A percentile compares a stretch with the other conserved stretches of the same genome.
Evolutionary conservation across 1,284 basidiomycete genomes (phyloP).

Genomic region (Boletus sp.): DNA sequence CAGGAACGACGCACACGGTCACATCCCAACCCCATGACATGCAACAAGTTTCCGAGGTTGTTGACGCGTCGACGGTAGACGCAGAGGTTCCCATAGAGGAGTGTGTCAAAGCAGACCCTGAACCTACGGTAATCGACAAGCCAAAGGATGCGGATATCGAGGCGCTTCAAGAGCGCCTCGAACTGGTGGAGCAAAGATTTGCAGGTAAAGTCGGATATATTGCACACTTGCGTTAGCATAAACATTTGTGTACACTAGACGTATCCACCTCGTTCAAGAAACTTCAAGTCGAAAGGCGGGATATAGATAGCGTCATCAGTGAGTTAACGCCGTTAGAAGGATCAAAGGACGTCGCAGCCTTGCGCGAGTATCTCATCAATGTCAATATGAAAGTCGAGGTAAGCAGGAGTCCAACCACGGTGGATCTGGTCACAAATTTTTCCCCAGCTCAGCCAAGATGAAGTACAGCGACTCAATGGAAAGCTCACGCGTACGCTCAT

Average conservation of each 20-base stretch:
- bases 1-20: background rate
- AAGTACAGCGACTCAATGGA: slow-evolving; percentile 67
- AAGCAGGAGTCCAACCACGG: slow-evolving; percentile 16
- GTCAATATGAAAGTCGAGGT: slow-evolving; percentile 70
- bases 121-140: slow-evolving; percentile 9
- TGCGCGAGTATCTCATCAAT: slow-evolving; percentile 73
- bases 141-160: slow-evolving; percentile 43
- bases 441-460: slow-evolving; percentile 60
- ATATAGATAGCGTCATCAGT: slow-evolving; percentile 67
- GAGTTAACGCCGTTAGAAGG: slow-evolving; percentile 72
- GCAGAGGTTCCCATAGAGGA: background rate
- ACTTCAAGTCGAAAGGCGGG: slow-evolving; percentile 64
- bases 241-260: slow-evolving; percentile 42
- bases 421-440: background rate
- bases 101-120: background rate
- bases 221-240: background rate
- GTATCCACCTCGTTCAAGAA: slow-evolving; percentile 73
- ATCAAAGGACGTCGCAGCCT: slow-evolving; percentile 58
- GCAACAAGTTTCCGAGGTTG: slow-evolving; percentile 5
- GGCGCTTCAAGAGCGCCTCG: slow-evolving; percentile 57
- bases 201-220: slow-evolving; percentile 42
- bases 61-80: background rate
- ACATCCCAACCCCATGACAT: background rate
- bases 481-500: slow-evolving; percentile 60
- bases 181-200: slow-evolving; percentile 69